Conservation (phyloP, 2,329 filamentous ascomycete genomes). For the Fusarium verticillioides region DNA sequence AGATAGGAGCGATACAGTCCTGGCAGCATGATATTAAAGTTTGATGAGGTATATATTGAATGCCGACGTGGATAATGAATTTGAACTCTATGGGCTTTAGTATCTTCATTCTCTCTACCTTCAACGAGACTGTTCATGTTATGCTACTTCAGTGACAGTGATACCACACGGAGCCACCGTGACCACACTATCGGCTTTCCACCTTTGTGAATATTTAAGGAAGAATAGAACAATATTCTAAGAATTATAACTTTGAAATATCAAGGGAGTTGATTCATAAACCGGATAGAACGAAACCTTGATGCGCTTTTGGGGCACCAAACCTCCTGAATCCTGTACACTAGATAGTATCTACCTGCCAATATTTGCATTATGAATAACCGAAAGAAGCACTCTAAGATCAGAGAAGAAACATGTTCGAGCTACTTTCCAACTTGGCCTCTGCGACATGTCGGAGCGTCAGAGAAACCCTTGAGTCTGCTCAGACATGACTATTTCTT, state of each 20-base stretch:
- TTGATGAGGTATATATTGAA: neutral
- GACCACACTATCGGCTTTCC: neutral
- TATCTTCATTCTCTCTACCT: neutral
- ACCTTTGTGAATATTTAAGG: neutral
- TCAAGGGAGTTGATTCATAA: neutral
- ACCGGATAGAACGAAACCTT: neutral
- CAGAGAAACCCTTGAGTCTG: neutral
- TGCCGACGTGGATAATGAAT: neutral
- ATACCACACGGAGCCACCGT: neutral
- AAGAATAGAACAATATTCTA: neutral
- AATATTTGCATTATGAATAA: neutral
- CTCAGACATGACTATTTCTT: neutral
- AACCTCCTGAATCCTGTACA: too few species aligned
- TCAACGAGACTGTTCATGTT: neutral
- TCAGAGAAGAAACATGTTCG: neutral
- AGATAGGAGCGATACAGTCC: neutral
- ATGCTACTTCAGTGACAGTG: neutral
- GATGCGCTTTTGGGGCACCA: neutral
- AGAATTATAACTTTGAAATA: neutral
- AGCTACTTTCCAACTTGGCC: neutral
- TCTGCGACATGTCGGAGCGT: neutral
- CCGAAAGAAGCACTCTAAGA: neutral
- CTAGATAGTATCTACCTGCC: too few species aligned
- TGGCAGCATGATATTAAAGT: neutral
- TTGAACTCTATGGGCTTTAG: too few species aligned